Conservation (phyloP, 1,284 basidiomycete genomes). For the Mrakiaceae sp. region DNA sequence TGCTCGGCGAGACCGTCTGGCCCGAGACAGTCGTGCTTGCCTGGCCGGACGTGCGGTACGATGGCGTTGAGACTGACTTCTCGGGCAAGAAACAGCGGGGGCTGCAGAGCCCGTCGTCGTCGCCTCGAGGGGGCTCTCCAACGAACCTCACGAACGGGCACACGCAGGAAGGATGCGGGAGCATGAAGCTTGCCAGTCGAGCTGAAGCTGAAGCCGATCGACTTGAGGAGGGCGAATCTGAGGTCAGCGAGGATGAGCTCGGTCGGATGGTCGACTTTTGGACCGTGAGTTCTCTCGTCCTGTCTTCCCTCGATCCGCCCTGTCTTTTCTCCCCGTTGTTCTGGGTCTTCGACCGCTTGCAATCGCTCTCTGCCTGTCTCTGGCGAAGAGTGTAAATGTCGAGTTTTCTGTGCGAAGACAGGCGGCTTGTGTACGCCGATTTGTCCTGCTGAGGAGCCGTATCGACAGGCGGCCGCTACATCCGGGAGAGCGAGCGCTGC, state of each 20-base stretch:
- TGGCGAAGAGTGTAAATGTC: too few species aligned
- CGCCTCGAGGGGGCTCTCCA: background rate
- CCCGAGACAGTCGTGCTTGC: conserved; percentile 2
- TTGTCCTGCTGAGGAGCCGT: too few species aligned
- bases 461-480: too few species aligned
- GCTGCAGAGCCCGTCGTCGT: background rate
- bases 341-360: too few species aligned
- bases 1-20: background rate
- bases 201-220: background rate
- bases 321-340: background rate
- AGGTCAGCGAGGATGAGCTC: background rate
- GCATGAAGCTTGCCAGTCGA: background rate
- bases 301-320: background rate
- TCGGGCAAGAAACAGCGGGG: background rate
- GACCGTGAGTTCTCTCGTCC: background rate
- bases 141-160: background rate
- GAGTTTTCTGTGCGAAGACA: too few species aligned
- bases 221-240: background rate
- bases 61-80: conserved; percentile 9
- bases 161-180: background rate
- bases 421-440: too few species aligned
- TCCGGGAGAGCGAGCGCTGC: too few species aligned
- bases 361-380: too few species aligned
- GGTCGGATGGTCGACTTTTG: background rate
- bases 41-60: conserved; percentile 8